These are phyloP conservation scores for Cynanchum wilfordii DNA, from an alignment of 257 asterid genomes.

Conservation along the genomic window DNA sequence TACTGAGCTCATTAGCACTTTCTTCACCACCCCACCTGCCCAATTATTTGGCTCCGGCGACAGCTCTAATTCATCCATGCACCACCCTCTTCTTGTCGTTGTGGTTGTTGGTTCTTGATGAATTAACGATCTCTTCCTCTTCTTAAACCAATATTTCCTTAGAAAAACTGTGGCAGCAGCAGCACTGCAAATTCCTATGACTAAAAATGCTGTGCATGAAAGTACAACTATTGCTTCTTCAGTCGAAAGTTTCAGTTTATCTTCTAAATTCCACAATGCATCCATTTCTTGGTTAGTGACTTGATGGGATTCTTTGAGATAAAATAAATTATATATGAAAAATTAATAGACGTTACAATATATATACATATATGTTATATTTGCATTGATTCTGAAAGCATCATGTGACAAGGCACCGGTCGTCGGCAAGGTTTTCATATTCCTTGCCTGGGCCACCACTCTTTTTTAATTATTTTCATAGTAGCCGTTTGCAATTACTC, in stretches of 20 bases:
- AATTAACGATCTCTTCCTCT: constrained; percentile 18
- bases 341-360: constrained; percentile 2
- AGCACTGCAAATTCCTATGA: constrained; percentile 26
- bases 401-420: constrained; percentile 18
- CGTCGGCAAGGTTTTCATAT: background rate
- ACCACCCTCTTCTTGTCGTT: no score
- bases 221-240: constrained; percentile 41
- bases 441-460: constrained; percentile 21
- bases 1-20: constrained; percentile 32
- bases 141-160: constrained; percentile 15
- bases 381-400: background rate
- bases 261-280: constrained; percentile 61
- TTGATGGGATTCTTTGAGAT: background rate
- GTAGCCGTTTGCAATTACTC: constrained; percentile 29
- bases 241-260: constrained; percentile 52
- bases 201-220: constrained; percentile 38
- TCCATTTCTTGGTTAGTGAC: constrained; percentile 35
- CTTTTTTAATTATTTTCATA: background rate
- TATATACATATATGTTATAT: background rate
- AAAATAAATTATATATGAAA: background rate
- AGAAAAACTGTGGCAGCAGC: constrained; percentile 12
- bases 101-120: constrained; percentile 29
- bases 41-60: no score
- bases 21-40: constrained; percentile 18
- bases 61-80: no score